These are phyloP conservation scores for Saccharomycopsis sp. DNA, from an alignment of 805 yeast species.

Conservation along the genomic window DNA sequence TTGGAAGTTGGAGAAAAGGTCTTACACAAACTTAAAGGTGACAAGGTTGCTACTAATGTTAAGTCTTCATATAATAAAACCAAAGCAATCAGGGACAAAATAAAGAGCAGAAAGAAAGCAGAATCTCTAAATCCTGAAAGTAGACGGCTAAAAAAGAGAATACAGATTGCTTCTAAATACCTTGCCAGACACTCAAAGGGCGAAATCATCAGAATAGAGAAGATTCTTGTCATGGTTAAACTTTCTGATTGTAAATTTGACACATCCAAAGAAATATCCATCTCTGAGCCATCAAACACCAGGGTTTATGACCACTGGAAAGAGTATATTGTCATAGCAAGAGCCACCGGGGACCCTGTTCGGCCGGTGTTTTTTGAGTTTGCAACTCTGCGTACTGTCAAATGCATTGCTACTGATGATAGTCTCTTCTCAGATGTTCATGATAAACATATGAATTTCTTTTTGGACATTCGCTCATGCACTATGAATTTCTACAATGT, in stretches of 20 bases:
- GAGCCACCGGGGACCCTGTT: constrained; percentile 47
- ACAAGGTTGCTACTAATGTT: constrained; percentile 24
- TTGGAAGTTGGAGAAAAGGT: constrained; percentile 14
- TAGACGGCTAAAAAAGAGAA: constrained; percentile 12
- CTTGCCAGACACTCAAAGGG: constrained; percentile 41
- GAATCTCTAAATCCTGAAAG: constrained; percentile 22
- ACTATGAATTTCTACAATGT: constrained; percentile 52
- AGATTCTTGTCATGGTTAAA: constrained; percentile 53
- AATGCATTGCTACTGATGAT: constrained; percentile 2
- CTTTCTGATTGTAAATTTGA: constrained; percentile 33
- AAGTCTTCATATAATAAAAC: constrained; percentile 17
- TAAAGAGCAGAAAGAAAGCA: constrained; percentile 15
- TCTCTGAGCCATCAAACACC: constrained; percentile 45
- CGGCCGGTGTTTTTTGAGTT: constrained; percentile 60
- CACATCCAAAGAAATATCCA: constrained; percentile 34
- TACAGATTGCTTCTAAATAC: constrained; percentile 25
- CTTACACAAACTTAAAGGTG: constrained; percentile 24
- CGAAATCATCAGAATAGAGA: constrained; percentile 58
- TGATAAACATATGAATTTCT: constrained; percentile 34
- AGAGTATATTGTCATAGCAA: constrained; percentile 67
- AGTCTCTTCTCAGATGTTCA: constrained; percentile 24
- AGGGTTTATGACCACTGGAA: constrained; percentile 68
- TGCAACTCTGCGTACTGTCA: constrained; percentile 27
- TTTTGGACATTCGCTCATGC: constrained; percentile 26
- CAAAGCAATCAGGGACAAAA: constrained; percentile 8